A percentile compares a stretch with the other conserved stretches of the same genome.
These are phyloP conservation scores for Nemania abortiva DNA, from an alignment of 2,329 filamentous ascomycete genomes.

Conservation along the genomic window DNA sequence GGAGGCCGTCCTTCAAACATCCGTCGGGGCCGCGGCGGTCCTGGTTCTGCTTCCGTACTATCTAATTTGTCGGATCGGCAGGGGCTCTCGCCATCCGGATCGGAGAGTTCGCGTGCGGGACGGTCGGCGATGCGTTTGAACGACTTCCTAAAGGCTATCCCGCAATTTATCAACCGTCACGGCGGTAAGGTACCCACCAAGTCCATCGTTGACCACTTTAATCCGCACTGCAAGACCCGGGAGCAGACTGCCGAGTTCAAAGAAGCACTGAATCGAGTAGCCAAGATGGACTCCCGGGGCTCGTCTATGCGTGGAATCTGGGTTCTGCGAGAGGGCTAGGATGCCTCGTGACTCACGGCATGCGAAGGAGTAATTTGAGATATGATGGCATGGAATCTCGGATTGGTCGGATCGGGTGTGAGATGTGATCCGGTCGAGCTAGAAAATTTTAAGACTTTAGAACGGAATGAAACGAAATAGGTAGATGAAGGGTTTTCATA, in stretches of 20 bases:
- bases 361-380: background rate
- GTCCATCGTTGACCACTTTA: conserved; percentile 91
- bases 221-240: conserved; percentile 77
- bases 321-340: conserved; percentile 54
- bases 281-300: conserved; percentile 72
- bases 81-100: conserved; percentile 58
- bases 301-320: conserved; percentile 67
- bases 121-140: conserved; percentile 44
- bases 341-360: background rate
- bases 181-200: conserved; percentile 85
- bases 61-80: conserved; percentile 70
- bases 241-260: conserved; percentile 84
- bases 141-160: conserved; percentile 65
- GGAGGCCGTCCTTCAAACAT: conserved; percentile 75
- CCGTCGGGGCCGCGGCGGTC: conserved; percentile 62
- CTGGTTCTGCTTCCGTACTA: conserved; percentile 67
- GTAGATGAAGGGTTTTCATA: background rate
- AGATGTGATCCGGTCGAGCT: background rate
- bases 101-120: conserved; percentile 55
- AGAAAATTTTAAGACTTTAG: background rate
- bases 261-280: conserved; percentile 80
- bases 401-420: background rate
- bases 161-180: conserved; percentile 81
- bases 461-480: background rate
- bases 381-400: background rate